Evolutionary conservation across 305 asterid genomes (phyloP).

Genomic region (Fraxinus sp.): DNA sequence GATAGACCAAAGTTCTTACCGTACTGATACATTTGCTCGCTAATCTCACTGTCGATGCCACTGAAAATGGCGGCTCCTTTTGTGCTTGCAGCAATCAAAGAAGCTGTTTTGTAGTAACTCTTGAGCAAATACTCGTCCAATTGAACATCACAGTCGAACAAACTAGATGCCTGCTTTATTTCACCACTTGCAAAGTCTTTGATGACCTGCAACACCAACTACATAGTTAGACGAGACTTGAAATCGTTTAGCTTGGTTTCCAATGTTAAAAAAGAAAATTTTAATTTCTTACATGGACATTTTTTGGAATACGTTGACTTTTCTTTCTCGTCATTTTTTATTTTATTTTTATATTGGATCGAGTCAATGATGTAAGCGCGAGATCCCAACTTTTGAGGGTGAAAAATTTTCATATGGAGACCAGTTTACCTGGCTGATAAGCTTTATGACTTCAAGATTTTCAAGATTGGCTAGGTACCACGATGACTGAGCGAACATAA

Average conservation of each 20-base stretch:
- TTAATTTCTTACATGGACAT: not conserved
- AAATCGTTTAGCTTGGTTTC: not conserved
- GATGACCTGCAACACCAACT: constrained; percentile 57
- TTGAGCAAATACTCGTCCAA: constrained; percentile 84
- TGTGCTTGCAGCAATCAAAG: constrained; percentile 90
- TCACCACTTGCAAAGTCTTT: constrained; percentile 98
- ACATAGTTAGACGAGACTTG: not conserved
- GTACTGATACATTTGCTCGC: constrained; percentile 78
- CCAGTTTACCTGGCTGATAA: constrained; percentile 76
- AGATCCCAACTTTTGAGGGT: not conserved
- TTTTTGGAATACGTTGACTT: not conserved
- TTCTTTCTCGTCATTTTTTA: not conserved
- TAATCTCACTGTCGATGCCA: constrained; percentile 44
- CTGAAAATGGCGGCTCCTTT: constrained; percentile 96
- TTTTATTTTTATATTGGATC: not conserved
- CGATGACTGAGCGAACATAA: constrained; percentile 96
- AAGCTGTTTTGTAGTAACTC: constrained; percentile 94
- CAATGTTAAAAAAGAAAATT: not conserved
- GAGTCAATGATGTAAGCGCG: not conserved
- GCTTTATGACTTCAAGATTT: constrained; percentile 91
- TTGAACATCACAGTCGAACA: constrained; percentile 84
- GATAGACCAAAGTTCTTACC: constrained; percentile 92
- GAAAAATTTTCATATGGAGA: not conserved
- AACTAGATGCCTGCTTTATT: constrained; percentile 86
- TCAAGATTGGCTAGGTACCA: constrained; percentile 98